phyloP scores from a whole-genome alignment of 768 basidiomycete genomes.

The Hericium rajendrae region DNA sequence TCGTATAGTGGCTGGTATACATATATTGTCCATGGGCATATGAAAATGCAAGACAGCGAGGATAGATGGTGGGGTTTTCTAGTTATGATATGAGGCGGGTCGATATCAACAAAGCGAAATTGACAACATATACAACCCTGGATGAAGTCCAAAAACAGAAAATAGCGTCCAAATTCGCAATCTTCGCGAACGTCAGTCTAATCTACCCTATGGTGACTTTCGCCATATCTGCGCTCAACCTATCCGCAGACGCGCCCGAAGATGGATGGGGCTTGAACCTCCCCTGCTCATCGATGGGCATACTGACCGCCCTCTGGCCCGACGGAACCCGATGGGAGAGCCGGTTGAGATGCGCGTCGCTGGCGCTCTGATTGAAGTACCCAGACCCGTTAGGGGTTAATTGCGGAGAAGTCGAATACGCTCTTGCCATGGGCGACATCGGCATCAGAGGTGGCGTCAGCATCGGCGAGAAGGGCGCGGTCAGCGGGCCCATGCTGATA shows the following conservation, averaged over 20 bases:
- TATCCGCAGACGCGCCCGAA: background rate
- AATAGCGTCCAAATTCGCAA: too few species aligned
- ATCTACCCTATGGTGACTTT: constrained; percentile 8
- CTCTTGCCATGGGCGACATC: background rate
- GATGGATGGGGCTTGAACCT: background rate
- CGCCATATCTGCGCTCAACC: constrained; percentile 1
- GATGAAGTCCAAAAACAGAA: too few species aligned
- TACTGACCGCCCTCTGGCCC: background rate
- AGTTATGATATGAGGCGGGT: too few species aligned
- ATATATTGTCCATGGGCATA: background rate
- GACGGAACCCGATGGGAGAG: too few species aligned
- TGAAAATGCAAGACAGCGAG: background rate
- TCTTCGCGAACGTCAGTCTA: too few species aligned
- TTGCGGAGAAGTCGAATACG: constrained; percentile 5
- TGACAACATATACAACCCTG: too few species aligned
- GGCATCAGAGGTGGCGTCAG: constrained; percentile 5
- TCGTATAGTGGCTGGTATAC: constrained; percentile 20
- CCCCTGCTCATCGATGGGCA: constrained; percentile 9
- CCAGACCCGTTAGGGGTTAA: background rate
- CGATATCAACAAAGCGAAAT: too few species aligned
- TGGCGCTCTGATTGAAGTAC: background rate
- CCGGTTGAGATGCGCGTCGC: too few species aligned
- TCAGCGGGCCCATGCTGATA: constrained; percentile 1
- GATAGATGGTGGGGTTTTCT: background rate
- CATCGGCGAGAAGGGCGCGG: constrained; percentile 7